These are phyloP conservation scores for Fusarium nematophilum DNA, from an alignment of 2,329 filamentous ascomycete genomes.

Conservation along the genomic window DNA sequence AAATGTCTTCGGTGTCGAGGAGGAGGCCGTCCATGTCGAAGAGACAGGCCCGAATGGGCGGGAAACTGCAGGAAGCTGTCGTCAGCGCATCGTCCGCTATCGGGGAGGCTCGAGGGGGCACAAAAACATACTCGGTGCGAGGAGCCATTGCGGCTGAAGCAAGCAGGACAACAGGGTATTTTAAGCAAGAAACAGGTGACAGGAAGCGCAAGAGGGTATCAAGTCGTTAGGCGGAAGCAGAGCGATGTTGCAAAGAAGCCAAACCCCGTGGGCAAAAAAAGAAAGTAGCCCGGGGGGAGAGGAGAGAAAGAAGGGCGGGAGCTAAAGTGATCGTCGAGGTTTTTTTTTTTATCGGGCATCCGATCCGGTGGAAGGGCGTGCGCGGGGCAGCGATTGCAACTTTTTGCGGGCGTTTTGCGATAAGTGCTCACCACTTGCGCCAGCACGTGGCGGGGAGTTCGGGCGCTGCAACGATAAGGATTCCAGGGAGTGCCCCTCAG, in stretches of 20 bases:
- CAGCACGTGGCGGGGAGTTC: slow-evolving; percentile 1
- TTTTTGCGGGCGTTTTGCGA: not conserved
- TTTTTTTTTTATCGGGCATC: slow-evolving; percentile 19
- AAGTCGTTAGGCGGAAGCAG: not conserved
- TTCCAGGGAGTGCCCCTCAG: slow-evolving; percentile 13
- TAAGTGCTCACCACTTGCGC: too few relatives aligned
- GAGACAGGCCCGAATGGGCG: slow-evolving; percentile 87
- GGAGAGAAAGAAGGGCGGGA: not conserved
- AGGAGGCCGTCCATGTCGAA: slow-evolving; percentile 99
- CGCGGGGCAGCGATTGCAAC: slow-evolving; percentile 20
- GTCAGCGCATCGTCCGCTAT: slow-evolving; percentile 7
- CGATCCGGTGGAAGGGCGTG: slow-evolving; percentile 8
- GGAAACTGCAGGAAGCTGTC: slow-evolving; percentile 66
- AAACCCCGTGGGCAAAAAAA: not conserved
- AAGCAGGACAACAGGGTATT: not conserved
- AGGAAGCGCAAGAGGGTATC: slow-evolving; percentile 8
- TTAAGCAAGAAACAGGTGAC: not conserved
- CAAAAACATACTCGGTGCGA: slow-evolving; percentile 56
- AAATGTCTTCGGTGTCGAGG: slow-evolving; percentile 91
- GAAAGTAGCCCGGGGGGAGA: slow-evolving; percentile 2
- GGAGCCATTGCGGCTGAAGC: slow-evolving; percentile 51
- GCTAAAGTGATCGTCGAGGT: slow-evolving; percentile 19
- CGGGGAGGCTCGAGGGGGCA: not conserved
- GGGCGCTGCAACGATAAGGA: not conserved
- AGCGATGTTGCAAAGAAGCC: not conserved